These are phyloP conservation scores for Debaryomyces psychrophilus DNA, from an alignment of 1,139 yeast genomes.

Conservation along the genomic window DNA sequence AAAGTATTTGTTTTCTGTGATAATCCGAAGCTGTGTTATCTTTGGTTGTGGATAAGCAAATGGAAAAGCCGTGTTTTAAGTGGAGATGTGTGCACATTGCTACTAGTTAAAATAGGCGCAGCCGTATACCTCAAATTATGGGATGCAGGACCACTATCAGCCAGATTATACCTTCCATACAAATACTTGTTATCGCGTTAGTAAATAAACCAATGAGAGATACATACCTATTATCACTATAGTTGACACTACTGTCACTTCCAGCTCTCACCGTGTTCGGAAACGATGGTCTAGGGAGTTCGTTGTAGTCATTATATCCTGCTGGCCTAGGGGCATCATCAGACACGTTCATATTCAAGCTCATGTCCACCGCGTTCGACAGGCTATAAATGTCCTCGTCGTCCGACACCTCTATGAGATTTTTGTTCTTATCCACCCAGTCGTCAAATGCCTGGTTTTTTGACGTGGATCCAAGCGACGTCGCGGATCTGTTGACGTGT, in stretches of 20 bases:
- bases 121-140: background rate
- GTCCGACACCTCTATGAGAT: slow-evolving; percentile 44
- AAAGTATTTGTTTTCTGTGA: background rate
- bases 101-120: slow-evolving; percentile 1
- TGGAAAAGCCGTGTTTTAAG: slow-evolving; percentile 3
- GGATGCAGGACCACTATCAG: background rate
- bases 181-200: background rate
- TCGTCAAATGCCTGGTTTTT: slow-evolving; percentile 37
- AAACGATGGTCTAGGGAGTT: slow-evolving; percentile 27
- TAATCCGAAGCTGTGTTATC: background rate
- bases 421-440: slow-evolving; percentile 55
- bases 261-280: slow-evolving; percentile 38
- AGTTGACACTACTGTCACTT: slow-evolving; percentile 47
- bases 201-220: slow-evolving; percentile 10
- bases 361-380: slow-evolving; percentile 8
- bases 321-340: background rate
- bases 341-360: slow-evolving; percentile 2
- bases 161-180: background rate
- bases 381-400: slow-evolving; percentile 34
- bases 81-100: slow-evolving; percentile 5
- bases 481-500: slow-evolving; percentile 9
- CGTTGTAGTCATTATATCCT: background rate
- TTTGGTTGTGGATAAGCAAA: slow-evolving; percentile 4
- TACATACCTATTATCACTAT: slow-evolving; percentile 34
- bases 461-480: slow-evolving; percentile 14